Conservation (phyloP, 495 filamentous ascomycete species). For the Neurospora sp. region DNA sequence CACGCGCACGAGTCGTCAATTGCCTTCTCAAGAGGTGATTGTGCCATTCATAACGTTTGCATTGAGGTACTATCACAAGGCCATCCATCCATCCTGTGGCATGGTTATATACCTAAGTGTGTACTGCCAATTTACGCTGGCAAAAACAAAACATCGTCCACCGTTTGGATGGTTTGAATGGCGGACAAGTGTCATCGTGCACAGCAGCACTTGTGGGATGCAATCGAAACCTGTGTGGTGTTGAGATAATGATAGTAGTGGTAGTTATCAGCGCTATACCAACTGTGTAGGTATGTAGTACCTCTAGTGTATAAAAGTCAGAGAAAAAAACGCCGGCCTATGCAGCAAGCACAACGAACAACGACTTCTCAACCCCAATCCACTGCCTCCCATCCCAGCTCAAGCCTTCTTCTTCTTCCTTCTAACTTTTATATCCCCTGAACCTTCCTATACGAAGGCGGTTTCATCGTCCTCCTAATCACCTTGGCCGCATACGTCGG, state of each 20-base stretch:
- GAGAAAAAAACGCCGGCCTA: not conserved
- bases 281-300: not conserved
- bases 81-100: no score
- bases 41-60: no score
- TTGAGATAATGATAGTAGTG: not conserved
- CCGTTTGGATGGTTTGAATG: no score
- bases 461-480: slow-evolving; percentile 72
- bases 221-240: not conserved
- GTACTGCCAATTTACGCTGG: no score
- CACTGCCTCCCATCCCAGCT: not conserved
- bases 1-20: not conserved
- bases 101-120: no score
- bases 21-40: not conserved
- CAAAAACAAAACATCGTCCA: no score
- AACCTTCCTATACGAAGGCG: slow-evolving; percentile 94
- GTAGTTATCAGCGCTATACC: not conserved
- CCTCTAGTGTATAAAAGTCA: not conserved
- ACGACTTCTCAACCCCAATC: slow-evolving; percentile 6
- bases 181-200: no score
- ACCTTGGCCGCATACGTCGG: slow-evolving; percentile 83
- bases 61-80: no score
- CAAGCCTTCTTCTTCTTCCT: not conserved
- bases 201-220: no score
- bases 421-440: slow-evolving; percentile 41
- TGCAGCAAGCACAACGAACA: not conserved